Conservation (phyloP, 192 early-diverging fungal genomes). For the Pecoramyces ruminantium region DNA sequence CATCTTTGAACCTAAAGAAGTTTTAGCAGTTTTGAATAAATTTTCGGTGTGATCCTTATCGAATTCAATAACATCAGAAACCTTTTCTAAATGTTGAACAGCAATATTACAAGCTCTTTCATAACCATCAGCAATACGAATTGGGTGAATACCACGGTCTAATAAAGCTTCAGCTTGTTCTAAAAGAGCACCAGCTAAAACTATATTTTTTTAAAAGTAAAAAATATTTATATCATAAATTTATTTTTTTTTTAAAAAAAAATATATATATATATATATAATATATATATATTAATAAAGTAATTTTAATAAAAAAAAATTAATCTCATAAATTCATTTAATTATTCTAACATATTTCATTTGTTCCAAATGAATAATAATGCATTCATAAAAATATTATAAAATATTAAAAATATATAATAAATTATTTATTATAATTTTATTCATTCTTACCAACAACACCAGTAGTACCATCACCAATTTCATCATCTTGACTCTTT, state of each 20-base stretch:
- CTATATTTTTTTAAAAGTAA: constrained; percentile 15
- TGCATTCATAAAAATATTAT: too few species aligned
- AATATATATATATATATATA: too few species aligned
- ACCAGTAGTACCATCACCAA: constrained; percentile 99
- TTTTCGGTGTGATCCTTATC: constrained; percentile 62
- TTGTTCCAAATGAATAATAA: too few species aligned
- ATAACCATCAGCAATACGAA: constrained; percentile 97
- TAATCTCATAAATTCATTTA: too few species aligned
- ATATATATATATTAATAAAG: too few species aligned
- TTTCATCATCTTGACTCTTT: constrained; percentile 98
- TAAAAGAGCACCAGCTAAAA: constrained; percentile 89
- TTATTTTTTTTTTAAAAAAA: too few species aligned
- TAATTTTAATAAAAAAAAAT: too few species aligned
- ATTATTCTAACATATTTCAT: too few species aligned
- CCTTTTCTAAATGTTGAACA: constrained; percentile 73
- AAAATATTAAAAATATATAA: constrained; percentile 1
- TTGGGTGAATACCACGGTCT: constrained; percentile 94
- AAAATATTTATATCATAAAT: too few species aligned
- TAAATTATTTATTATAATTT: background rate
- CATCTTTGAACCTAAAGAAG: constrained; percentile 96
- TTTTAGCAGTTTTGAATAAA: constrained; percentile 88
- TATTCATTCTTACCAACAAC: constrained; percentile 61
- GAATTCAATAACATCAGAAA: constrained; percentile 83
- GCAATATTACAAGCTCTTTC: constrained; percentile 91
- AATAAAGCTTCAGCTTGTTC: constrained; percentile 92